phyloP scores from a whole-genome alignment of 352 stramenopile species.

The Pythium periplocum region DNA sequence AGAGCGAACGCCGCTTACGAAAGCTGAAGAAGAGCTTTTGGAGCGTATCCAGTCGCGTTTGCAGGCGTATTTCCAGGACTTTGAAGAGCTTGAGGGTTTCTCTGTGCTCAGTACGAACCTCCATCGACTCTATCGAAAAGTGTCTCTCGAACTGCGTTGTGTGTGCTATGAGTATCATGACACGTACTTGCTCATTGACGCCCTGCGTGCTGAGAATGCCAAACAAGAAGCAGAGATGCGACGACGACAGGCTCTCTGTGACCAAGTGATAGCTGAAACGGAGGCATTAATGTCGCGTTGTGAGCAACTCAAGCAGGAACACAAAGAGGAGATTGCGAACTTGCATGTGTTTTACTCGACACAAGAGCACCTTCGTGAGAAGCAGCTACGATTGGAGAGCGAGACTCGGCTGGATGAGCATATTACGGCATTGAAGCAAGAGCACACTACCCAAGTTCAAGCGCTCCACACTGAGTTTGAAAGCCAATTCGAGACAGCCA shows the following conservation, averaged over 20 bases:
- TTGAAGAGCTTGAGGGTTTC: slow-evolving; percentile 43
- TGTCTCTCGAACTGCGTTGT: slow-evolving; percentile 29
- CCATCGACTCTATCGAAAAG: slow-evolving; percentile 25
- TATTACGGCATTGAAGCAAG: slow-evolving; percentile 14
- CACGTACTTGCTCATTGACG: slow-evolving; percentile 15
- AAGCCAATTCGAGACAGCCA: slow-evolving; percentile 19
- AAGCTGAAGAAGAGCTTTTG: slow-evolving; percentile 32
- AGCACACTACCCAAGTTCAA: slow-evolving; percentile 20
- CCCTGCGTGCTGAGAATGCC: slow-evolving; percentile 13
- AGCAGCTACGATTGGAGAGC: slow-evolving; percentile 24
- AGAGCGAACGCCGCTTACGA: slow-evolving; percentile 21
- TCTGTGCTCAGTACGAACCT: slow-evolving; percentile 25
- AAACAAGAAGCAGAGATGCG: slow-evolving; percentile 6
- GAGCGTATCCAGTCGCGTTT: slow-evolving; percentile 21
- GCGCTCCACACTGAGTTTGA: slow-evolving; percentile 20
- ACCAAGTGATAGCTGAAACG: slow-evolving; percentile 26
- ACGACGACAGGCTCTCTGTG: slow-evolving; percentile 13
- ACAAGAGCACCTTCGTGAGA: slow-evolving; percentile 26
- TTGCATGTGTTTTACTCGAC: slow-evolving; percentile 26
- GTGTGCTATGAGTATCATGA: slow-evolving; percentile 29
- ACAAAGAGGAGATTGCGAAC: slow-evolving; percentile 20
- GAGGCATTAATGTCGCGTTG: slow-evolving; percentile 16
- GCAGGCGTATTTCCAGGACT: slow-evolving; percentile 26
- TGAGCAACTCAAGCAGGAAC: slow-evolving; percentile 10
- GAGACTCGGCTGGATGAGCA: slow-evolving; percentile 22